Evolutionary conservation across 2,329 filamentous ascomycete genomes (phyloP), one percentile per base, ranked within the genome.

Genomic region (Corniculantispora saksenae): DNA sequence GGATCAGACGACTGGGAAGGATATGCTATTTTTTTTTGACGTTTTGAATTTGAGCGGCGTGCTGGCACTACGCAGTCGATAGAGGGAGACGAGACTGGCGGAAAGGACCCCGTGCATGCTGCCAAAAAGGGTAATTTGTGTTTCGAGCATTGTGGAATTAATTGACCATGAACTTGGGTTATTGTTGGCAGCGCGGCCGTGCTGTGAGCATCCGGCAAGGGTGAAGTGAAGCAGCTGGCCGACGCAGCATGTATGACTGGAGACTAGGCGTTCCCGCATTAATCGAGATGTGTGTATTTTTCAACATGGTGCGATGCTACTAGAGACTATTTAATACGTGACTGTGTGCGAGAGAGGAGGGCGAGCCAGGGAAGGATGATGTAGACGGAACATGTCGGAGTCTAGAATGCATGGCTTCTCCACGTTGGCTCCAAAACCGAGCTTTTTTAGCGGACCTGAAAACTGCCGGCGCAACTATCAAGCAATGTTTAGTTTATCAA

Each of bases 261-360:
- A 74, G 74, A 77, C 74, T 72, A 73, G 77, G 79, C 79, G 79
- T 81, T 82, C 74, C 71, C 75, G 77, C 72, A 79, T 75, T 81
- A 81, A 82, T 82, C 75, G 75, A 81, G 68, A 75, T 74, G 3
- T 61, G 54, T 61, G 63, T 72, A 72, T 71, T 74, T 69, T 66
- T 32, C 50, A 57, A 64, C n/a, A 43, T 6, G 12, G 12, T 32
- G 32, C 32, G n/a, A 32, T 32, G 32, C 32, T 32, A 10, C 32
- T 5, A 10, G 32, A 32, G 19, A 45, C 40, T 17, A 32, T 29
- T 27, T 21, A 35, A 27, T 27, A 48, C 21, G 27, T 50, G 40
- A 35, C 25, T n/a, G 40, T 27, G 17, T 17, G 38, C 25, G 32
- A 21, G 27, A 45, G 21, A 54, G 12, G 27, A 23, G 23, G 27